Base-by-base conservation (phyloP, 1,284 basidiomycete species). In the Peniophora sp. region DNA sequence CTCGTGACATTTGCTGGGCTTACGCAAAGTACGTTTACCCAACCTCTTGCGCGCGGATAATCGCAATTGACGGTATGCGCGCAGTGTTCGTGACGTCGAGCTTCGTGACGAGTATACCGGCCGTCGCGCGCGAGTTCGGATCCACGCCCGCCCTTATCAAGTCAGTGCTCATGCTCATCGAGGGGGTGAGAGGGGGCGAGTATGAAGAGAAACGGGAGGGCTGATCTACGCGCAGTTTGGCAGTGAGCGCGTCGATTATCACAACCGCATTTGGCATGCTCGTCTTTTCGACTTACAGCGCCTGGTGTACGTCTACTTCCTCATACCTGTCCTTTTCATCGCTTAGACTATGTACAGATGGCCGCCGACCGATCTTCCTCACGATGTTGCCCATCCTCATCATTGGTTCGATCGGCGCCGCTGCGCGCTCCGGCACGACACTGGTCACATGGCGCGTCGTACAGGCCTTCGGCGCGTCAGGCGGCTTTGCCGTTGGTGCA, bases 81-180 rank as follows among this genome's bases (percentile, higher is more conserved):
- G 12, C 27, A 89, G 85, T 85, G 23, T 80, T 89, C 60, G 77
- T 85, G 0, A 74, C 81, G 2, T 78, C 80, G 3, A 77, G 79
- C 1, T 87, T 89, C 64, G 71, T 85, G 2, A 86, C 86, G 0
- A 76, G 78, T 0, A 85, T 89, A 46, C 82, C 83, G 0, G 71
- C 81, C 52, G 80, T 89, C 55, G 75, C 82, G 0, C 62, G 66
- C 20, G 85, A 89, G 51, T 66, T 89, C 9, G 52, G 75, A 34
- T 75, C 83, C 0, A 78, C 79, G 0, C 71, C 71, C 1, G 58
- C 72, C 2, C 63, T 83, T 23, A 73, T 88, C 54, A 81, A 78
- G 75, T 81, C 64, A 52, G 72, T 64, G 3, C 17, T 23, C 17
- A 9, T 45, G 9, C 20, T 11, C n/a, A n/a, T n/a, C n/a, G n/a